A percentile compares a stretch with the other conserved stretches of the same genome.
These are phyloP conservation scores for Urochloa ruziziensis DNA, from an alignment of 176 grass and related monocot species.

Conservation along the genomic window DNA sequence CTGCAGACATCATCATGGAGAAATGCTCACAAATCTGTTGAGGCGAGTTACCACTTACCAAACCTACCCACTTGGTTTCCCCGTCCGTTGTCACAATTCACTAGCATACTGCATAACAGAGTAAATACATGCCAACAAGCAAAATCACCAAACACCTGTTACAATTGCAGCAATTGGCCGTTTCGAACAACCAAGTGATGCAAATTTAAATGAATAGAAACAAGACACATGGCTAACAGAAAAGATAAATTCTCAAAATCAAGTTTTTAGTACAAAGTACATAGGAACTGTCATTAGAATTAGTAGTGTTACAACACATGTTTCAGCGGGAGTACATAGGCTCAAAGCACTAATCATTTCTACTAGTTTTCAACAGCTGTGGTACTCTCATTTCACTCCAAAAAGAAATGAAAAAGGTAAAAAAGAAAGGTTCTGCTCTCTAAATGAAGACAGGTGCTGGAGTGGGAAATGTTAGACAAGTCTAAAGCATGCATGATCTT, in stretches of 20 bases:
- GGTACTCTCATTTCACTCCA: background rate
- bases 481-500: background rate
- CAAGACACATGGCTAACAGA: background rate
- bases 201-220: background rate
- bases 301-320: background rate
- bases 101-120: too few species aligned
- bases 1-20: background rate
- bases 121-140: too few species aligned
- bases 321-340: background rate
- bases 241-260: background rate
- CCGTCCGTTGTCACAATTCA: background rate
- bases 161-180: background rate
- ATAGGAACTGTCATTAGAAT: background rate
- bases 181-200: background rate
- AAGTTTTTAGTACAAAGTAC: background rate
- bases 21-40: background rate
- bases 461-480: background rate
- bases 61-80: background rate
- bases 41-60: background rate
- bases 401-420: too few species aligned
- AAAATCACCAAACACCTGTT: too few species aligned
- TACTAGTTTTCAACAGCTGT: background rate
- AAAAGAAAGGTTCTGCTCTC: background rate
- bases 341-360: background rate
- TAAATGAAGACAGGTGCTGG: background rate